phyloP scores from a whole-genome alignment of 352 stramenopile species.

The Ophiocytium majus region DNA sequence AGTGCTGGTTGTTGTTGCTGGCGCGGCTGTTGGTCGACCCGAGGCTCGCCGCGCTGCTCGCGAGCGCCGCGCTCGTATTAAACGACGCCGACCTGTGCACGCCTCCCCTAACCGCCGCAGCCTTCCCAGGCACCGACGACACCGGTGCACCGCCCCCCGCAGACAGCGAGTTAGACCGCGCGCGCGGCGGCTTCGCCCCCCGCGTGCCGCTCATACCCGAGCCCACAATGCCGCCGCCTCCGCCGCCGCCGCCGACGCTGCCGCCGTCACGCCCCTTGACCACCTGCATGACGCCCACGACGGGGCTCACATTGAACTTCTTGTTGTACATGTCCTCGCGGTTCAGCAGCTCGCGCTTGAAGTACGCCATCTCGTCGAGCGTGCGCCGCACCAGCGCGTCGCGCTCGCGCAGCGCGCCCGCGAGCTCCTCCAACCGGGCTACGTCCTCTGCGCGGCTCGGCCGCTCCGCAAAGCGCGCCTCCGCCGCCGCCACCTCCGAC shows the following conservation, averaged over 20 bases:
- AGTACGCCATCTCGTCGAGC: constrained; percentile 83
- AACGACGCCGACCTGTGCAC: neutral
- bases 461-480: constrained; percentile 59
- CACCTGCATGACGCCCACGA: constrained; percentile 81
- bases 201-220: too few species aligned
- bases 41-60: neutral
- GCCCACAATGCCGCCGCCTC: neutral
- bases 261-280: constrained; percentile 55
- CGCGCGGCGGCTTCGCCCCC: neutral
- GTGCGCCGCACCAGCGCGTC: constrained; percentile 68
- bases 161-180: neutral
- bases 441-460: constrained; percentile 69
- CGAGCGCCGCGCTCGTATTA: neutral
- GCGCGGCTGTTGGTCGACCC: too few species aligned
- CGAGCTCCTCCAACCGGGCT: constrained; percentile 69
- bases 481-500: constrained; percentile 65
- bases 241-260: constrained; percentile 39
- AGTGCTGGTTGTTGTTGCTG: too few species aligned
- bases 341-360: constrained; percentile 84
- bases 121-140: neutral
- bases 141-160: too few species aligned
- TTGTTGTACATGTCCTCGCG: constrained; percentile 89
- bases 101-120: too few species aligned
- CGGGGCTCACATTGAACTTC: constrained; percentile 74
- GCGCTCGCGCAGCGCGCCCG: constrained; percentile 67